phyloP scores from a whole-genome alignment of 148 eudicot genomes.

The Persicaria tinctoria region DNA sequence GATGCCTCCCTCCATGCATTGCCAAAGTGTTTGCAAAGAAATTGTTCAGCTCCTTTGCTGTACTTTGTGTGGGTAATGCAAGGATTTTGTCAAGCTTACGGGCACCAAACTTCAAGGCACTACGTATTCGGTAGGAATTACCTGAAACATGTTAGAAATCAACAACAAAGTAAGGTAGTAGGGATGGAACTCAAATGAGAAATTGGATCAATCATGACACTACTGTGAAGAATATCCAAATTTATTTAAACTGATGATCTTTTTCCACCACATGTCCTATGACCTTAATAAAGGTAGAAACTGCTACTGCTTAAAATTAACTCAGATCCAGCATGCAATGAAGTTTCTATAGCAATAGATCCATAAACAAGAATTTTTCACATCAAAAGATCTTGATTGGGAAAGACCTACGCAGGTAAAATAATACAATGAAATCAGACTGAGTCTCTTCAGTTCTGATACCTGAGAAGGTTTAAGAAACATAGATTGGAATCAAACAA shows the following conservation, averaged over 20 bases:
- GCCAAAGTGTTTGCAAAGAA: conserved; percentile 43
- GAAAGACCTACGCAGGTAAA: neutral
- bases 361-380: neutral
- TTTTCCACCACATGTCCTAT: neutral
- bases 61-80: conserved; percentile 32
- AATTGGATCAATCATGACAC: neutral
- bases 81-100: conserved; percentile 41
- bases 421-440: neutral
- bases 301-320: neutral
- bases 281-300: neutral
- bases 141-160: conserved; percentile 24
- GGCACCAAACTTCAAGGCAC: conserved; percentile 56
- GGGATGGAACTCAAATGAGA: neutral
- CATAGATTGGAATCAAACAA: neutral
- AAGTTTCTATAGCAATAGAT: neutral
- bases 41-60: conserved; percentile 28
- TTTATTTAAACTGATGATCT: neutral
- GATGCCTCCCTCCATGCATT: conserved; percentile 26
- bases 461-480: neutral
- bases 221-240: neutral
- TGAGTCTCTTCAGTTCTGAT: neutral
- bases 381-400: neutral
- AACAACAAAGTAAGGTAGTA: neutral
- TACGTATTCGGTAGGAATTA: conserved; percentile 42
- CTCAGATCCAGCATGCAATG: neutral